phyloP scores from a whole-genome alignment of 768 basidiomycete genomes.

The Naganishia randhawae region DNA sequence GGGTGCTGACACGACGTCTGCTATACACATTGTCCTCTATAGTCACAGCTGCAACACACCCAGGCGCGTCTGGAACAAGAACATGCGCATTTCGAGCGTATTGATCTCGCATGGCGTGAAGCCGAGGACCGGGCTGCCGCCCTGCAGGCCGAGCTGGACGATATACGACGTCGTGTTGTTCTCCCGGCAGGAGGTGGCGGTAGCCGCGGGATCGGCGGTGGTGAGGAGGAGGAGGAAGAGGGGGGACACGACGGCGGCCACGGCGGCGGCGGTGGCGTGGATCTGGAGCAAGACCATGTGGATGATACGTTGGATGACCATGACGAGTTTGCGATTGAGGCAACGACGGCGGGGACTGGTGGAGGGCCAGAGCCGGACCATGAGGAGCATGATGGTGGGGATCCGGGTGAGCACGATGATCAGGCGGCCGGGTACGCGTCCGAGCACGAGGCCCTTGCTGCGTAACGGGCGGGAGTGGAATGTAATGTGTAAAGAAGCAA shows the following conservation, averaged over 20 bases:
- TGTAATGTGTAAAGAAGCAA: background rate
- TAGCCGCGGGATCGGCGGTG: background rate
- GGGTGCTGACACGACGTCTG: too few species aligned
- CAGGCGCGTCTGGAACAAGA: constrained; percentile 19
- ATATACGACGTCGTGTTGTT: constrained; percentile 17
- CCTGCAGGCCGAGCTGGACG: constrained; percentile 22
- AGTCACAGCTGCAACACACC: constrained; percentile 7
- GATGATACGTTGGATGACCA: constrained; percentile 6
- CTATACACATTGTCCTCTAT: background rate
- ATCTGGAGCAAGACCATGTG: constrained; percentile 3
- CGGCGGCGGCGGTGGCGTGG: too few species aligned
- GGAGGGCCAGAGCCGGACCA: background rate
- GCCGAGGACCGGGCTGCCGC: constrained; percentile 19
- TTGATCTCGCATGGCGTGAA: constrained; percentile 24
- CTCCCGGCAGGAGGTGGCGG: background rate
- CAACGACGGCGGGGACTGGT: background rate
- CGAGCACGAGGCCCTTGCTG: constrained; percentile 2
- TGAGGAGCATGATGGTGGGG: background rate
- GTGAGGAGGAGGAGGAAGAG: constrained; percentile 4
- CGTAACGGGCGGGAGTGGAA: background rate
- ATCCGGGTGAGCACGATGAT: background rate
- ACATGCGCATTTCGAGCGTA: constrained; percentile 23
- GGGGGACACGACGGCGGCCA: too few species aligned
- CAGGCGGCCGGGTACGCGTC: background rate
- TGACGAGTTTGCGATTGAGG: constrained; percentile 20